Percentiles rank a stretch among this genome's conserved stretches.
Evolutionary conservation across 176 grass and related monocot genomes (phyloP).

Genomic region (Carex pumila): DNA sequence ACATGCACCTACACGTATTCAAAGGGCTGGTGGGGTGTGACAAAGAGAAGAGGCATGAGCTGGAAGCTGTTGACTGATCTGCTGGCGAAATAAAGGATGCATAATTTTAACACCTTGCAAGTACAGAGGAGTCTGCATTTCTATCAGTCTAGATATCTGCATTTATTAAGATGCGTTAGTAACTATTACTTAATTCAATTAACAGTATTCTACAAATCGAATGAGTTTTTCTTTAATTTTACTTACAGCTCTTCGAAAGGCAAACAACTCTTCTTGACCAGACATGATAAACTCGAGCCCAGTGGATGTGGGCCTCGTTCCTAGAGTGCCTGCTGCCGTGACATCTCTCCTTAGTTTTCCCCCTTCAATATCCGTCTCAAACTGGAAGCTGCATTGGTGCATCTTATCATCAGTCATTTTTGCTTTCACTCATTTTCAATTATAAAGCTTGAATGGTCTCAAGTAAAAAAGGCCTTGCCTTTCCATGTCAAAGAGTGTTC

Average conservation of each 20-base stretch:
- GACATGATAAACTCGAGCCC: conserved; percentile 63
- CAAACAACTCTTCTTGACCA: conserved; percentile 86
- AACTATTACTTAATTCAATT: background rate
- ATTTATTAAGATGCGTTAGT: background rate
- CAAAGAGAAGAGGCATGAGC: background rate
- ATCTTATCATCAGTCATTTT: conserved; percentile 3
- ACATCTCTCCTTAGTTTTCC: conserved; percentile 75
- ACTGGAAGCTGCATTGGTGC: conserved; percentile 63
- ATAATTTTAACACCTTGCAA: conserved; percentile 37
- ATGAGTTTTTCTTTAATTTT: background rate
- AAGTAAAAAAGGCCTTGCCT: conserved; percentile 36
- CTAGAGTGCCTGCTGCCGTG: conserved; percentile 47
- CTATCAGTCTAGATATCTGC: conserved; percentile 81
- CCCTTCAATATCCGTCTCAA: conserved; percentile 77
- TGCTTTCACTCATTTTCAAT: background rate
- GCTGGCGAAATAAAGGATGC: conserved; percentile 35
- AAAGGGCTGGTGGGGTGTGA: conserved; percentile 15
- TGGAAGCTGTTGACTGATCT: background rate
- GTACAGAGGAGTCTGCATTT: conserved; percentile 78
- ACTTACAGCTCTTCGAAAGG: conserved; percentile 79
- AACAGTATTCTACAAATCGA: background rate
- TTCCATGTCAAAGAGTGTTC: conserved; percentile 88
- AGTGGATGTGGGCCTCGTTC: conserved; percentile 33
- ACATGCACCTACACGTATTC: conserved; percentile 14
- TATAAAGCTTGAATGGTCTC: background rate